phyloP scores from a whole-genome alignment of 768 basidiomycete genomes.

The Boletus barrowsii region DNA sequence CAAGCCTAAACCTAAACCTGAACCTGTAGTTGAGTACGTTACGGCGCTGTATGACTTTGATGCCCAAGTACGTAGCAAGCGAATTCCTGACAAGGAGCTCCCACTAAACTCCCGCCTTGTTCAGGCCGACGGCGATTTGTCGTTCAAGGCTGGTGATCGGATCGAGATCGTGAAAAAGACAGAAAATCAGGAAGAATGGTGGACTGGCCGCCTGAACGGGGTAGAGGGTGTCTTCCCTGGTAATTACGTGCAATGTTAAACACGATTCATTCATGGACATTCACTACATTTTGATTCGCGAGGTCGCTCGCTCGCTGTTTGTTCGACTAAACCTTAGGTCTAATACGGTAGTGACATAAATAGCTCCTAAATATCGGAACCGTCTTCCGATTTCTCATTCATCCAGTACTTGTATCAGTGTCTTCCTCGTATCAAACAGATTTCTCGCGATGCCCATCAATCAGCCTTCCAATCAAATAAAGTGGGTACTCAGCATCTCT shows the following conservation, averaged over 20 bases:
- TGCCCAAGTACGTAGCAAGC: slow-evolving; percentile 60
- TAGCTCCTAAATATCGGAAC: slow-evolving; percentile 16
- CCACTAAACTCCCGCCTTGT: background rate
- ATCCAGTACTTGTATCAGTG: too few species aligned
- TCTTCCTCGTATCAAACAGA: too few species aligned
- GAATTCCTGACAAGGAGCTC: background rate
- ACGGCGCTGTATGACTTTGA: slow-evolving; percentile 93
- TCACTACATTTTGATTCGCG: background rate
- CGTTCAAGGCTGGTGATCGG: slow-evolving; percentile 83
- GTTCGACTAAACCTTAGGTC: background rate
- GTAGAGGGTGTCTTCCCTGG: slow-evolving; percentile 88
- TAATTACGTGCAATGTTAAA: slow-evolving; percentile 36
- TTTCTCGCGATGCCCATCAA: slow-evolving; percentile 46
- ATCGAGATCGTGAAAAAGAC: slow-evolving; percentile 88
- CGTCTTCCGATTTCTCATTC: background rate
- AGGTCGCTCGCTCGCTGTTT: background rate
- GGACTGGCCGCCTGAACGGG: slow-evolving; percentile 88
- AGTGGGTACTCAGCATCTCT: slow-evolving; percentile 40
- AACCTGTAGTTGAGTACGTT: slow-evolving; percentile 67
- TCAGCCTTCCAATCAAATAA: slow-evolving; percentile 89
- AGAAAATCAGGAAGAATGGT: slow-evolving; percentile 90
- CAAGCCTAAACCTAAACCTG: slow-evolving; percentile 81
- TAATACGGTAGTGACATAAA: slow-evolving; percentile 3
- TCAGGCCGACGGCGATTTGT: slow-evolving; percentile 88
- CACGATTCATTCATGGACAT: background rate